A percentile compares a stretch with the other conserved stretches of the same genome.
Conservation (phyloP, 2,329 filamentous ascomycete genomes). For the Ophiostoma quercus region DNA sequence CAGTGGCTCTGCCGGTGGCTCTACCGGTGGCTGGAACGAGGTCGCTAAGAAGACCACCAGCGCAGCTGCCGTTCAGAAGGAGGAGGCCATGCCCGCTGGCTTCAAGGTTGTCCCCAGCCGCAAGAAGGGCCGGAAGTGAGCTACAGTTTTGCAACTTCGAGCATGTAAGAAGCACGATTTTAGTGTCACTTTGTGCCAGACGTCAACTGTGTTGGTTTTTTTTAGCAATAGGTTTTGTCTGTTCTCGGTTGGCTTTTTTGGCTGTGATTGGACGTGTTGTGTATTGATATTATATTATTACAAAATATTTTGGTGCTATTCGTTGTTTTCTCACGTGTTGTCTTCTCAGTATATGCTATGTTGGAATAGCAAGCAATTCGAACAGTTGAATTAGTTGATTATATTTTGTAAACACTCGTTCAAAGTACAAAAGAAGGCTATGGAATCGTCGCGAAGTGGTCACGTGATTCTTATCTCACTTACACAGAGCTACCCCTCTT, state of each 20-base stretch:
- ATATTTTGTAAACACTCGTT: neutral
- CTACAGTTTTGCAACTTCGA: neutral
- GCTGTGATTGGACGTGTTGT: neutral
- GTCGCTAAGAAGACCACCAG: constrained; percentile 84
- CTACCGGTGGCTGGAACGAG: constrained; percentile 79
- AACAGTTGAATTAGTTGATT: neutral
- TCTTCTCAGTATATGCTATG: too few relatives aligned
- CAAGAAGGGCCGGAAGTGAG: constrained; percentile 63
- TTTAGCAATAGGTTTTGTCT: neutral
- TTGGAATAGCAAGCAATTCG: too few relatives aligned
- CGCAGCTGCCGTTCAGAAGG: constrained; percentile 45
- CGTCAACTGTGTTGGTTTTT: neutral
- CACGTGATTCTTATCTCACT: constrained; percentile 13
- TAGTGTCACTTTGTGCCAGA: neutral
- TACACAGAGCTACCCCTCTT: constrained; percentile 13
- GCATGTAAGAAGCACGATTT: neutral
- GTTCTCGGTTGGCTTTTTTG: neutral
- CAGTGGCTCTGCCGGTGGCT: constrained; percentile 39
- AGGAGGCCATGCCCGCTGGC: constrained; percentile 44
- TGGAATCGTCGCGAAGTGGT: constrained; percentile 39
- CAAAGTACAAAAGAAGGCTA: neutral
- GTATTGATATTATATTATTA: constrained; percentile 3
- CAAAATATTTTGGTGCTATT: neutral
- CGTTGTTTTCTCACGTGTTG: too few relatives aligned
- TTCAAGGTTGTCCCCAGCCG: constrained; percentile 90